phyloP scores from a whole-genome alignment of 2,329 filamentous ascomycete species.

The Lecanoromycetidae sp. region DNA sequence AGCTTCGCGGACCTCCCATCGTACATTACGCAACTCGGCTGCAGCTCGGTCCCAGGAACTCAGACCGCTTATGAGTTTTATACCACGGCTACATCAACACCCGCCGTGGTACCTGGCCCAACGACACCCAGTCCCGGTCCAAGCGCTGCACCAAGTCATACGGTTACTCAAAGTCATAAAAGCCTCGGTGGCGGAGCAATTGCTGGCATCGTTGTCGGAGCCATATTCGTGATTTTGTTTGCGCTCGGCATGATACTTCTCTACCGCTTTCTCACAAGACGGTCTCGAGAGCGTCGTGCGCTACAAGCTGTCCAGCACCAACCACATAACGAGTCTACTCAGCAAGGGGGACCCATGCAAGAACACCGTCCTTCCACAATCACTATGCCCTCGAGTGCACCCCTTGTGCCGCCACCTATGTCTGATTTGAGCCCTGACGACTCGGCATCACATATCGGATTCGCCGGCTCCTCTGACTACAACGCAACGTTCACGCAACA shows the following conservation, averaged over 20 bases:
- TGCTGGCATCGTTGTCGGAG: constrained; percentile 2
- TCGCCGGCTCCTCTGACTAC: no score
- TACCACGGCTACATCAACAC: background rate
- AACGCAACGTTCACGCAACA: background rate
- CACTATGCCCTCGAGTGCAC: background rate
- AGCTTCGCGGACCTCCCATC: background rate
- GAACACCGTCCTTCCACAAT: background rate
- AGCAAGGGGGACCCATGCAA: background rate
- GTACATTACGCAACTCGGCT: background rate
- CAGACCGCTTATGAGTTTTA: background rate
- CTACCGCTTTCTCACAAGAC: background rate
- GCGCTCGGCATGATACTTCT: constrained; percentile 2
- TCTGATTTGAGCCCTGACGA: background rate
- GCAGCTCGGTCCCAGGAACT: background rate
- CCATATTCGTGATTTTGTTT: background rate
- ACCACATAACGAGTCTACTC: background rate
- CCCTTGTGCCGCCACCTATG: background rate
- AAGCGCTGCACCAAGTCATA: background rate
- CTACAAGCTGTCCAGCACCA: background rate
- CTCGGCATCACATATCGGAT: background rate
- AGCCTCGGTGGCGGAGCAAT: background rate
- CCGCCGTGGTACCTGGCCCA: no score
- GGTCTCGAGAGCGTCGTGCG: background rate
- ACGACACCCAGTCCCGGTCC: background rate
- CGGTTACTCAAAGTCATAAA: background rate